Percentiles rank a stretch among this genome's conserved stretches.
Evolutionary conservation across 2,329 filamentous ascomycete species (phyloP).

Genomic region (Madurella fahalii): DNA sequence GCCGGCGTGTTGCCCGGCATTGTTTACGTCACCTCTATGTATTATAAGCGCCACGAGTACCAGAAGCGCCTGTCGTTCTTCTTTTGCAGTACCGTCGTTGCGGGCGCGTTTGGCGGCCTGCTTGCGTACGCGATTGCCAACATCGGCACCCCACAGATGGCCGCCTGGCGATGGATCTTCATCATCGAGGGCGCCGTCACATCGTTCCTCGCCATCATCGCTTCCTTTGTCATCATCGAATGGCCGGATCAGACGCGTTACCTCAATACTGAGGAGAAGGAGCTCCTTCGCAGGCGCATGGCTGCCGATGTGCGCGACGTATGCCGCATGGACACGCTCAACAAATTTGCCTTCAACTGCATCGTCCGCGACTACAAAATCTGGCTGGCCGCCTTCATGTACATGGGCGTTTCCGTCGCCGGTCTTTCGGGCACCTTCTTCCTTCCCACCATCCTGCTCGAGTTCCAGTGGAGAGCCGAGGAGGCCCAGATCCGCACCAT

Average conservation of each 20-base stretch:
- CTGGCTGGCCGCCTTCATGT: slow-evolving; percentile 34
- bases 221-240: slow-evolving; percentile 46
- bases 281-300: slow-evolving; percentile 35
- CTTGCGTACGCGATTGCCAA: slow-evolving; percentile 46
- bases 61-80: slow-evolving; percentile 44
- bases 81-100: slow-evolving; percentile 40
- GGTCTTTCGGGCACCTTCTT: slow-evolving; percentile 36
- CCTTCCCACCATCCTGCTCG: slow-evolving; percentile 39
- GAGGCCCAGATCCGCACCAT: slow-evolving; percentile 37
- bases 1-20: slow-evolving; percentile 38
- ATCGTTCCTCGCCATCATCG: slow-evolving; percentile 34
- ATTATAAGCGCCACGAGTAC: slow-evolving; percentile 47
- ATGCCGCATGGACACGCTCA: slow-evolving; percentile 31
- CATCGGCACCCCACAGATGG: slow-evolving; percentile 38
- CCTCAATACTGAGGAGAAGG: slow-evolving; percentile 39
- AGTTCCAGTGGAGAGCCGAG: slow-evolving; percentile 36
- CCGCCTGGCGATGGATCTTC: slow-evolving; percentile 53
- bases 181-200: slow-evolving; percentile 48
- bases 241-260: slow-evolving; percentile 36
- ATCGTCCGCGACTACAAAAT: slow-evolving; percentile 47
- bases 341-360: slow-evolving; percentile 30
- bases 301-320: slow-evolving; percentile 24
- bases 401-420: slow-evolving; percentile 22
- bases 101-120: slow-evolving; percentile 43
- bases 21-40: slow-evolving; percentile 45